Conservation (phyloP, 2,329 filamentous ascomycete genomes). For the Triangularia setosa region DNA sequence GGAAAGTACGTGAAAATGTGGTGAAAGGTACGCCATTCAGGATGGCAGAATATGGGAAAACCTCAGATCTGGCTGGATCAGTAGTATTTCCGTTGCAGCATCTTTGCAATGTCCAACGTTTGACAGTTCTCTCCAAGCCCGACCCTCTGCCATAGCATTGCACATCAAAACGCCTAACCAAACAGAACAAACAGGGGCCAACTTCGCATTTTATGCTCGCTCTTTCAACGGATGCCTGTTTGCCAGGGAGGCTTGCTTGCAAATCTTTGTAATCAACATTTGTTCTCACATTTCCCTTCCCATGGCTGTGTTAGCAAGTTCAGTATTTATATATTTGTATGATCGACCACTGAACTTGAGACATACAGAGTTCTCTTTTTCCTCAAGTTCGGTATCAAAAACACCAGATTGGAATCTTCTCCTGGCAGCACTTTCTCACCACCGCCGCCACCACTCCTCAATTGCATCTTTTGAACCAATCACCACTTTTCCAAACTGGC, state of each 20-base stretch:
- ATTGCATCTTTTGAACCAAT: background rate
- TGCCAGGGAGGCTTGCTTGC: background rate
- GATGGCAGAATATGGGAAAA: background rate
- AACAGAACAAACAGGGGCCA: background rate
- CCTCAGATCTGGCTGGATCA: background rate
- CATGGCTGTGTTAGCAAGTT: background rate
- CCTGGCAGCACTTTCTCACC: background rate
- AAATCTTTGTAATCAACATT: background rate
- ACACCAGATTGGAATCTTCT: background rate
- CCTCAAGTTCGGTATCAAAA: background rate
- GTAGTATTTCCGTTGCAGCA: background rate
- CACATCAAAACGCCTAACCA: background rate
- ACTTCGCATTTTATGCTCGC: background rate
- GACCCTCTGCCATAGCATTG: background rate
- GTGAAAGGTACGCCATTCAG: background rate
- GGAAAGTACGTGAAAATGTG: background rate
- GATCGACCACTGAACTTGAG: background rate
- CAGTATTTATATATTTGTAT: background rate
- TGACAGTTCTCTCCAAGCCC: background rate
- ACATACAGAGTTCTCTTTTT: background rate
- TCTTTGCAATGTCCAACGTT: background rate
- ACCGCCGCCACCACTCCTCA: background rate
- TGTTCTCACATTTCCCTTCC: background rate
- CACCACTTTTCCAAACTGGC: background rate
- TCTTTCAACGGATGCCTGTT: background rate